A percentile compares a stretch with the other conserved stretches of the same genome.
phyloP scores from a whole-genome alignment of 2,329 filamentous ascomycete genomes.

The Beauveria bassiana region DNA sequence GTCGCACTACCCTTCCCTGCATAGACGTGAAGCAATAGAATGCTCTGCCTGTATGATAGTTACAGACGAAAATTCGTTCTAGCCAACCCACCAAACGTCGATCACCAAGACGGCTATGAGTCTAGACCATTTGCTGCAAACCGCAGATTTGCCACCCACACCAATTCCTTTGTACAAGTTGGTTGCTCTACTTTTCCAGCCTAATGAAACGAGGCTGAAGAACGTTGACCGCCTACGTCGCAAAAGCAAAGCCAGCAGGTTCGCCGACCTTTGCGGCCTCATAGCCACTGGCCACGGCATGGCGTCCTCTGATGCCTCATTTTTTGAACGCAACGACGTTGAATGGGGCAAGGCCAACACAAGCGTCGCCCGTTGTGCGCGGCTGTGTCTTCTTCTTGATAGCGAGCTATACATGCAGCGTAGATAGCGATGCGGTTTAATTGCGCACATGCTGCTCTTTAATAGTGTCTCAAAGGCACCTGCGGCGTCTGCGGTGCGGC shows the following conservation, averaged over 20 bases:
- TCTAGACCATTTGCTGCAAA: not conserved
- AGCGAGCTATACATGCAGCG: not conserved
- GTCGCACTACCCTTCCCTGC: no score
- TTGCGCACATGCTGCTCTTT: not conserved
- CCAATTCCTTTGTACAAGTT: not conserved
- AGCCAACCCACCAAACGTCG: not conserved
- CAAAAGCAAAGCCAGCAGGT: not conserved
- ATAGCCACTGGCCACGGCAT: not conserved
- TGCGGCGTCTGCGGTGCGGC: not conserved
- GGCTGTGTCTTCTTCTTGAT: not conserved
- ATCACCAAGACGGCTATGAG: not conserved
- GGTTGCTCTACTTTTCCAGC: not conserved
- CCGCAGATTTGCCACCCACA: not conserved
- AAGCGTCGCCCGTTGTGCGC: not conserved
- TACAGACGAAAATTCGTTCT: not conserved
- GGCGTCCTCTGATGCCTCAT: not conserved
- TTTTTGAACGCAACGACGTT: not conserved
- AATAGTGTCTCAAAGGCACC: not conserved
- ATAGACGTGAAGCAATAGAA: not conserved
- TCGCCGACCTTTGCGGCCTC: not conserved
- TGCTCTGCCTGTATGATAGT: not conserved
- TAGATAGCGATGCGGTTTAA: not conserved
- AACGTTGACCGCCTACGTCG: not conserved
- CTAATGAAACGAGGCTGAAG: not conserved
- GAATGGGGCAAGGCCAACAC: not conserved